These are phyloP conservation scores for Phaeosphaeria sp. DNA, from an alignment of 2,329 filamentous ascomycete species.

Conservation along the genomic window DNA sequence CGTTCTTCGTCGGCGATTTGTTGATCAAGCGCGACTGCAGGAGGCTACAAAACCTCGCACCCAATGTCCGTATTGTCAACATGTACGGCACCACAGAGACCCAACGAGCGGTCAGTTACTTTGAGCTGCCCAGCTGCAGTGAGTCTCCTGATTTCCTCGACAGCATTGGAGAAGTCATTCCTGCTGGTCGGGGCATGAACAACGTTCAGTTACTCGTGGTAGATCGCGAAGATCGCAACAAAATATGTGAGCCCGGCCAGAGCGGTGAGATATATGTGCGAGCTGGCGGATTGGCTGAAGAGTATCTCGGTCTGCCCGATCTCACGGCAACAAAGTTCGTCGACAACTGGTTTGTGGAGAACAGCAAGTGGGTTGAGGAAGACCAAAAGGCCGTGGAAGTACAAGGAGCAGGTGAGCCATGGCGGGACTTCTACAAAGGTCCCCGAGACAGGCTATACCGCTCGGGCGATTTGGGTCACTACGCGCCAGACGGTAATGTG, in stretches of 20 bases:
- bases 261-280: constrained; percentile 84
- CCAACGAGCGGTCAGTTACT: constrained; percentile 81
- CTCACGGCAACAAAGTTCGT: constrained; percentile 78
- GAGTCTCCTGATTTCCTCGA: constrained; percentile 70
- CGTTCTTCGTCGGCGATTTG: constrained; percentile 92
- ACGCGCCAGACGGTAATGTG: constrained; percentile 72
- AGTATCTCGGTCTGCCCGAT: constrained; percentile 69
- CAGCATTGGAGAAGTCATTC: constrained; percentile 75
- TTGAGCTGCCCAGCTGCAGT: constrained; percentile 71
- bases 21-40: constrained; percentile 84
- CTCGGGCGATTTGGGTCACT: constrained; percentile 84
- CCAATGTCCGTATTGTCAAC: constrained; percentile 78
- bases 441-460: constrained; percentile 86
- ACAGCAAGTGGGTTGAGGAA: constrained; percentile 69
- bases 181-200: constrained; percentile 84
- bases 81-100: constrained; percentile 93
- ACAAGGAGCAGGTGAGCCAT: constrained; percentile 67
- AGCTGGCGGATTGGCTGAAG: constrained; percentile 82
- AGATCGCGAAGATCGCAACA: constrained; percentile 68
- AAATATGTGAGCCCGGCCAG: constrained; percentile 79
- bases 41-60: constrained; percentile 75
- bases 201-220: constrained; percentile 90
- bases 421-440: constrained; percentile 79
- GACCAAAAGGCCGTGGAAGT: constrained; percentile 62
- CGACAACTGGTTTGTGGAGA: constrained; percentile 84